phyloP scores from a whole-genome alignment of 192 early-diverging fungal genomes.

The Podila epigama region DNA sequence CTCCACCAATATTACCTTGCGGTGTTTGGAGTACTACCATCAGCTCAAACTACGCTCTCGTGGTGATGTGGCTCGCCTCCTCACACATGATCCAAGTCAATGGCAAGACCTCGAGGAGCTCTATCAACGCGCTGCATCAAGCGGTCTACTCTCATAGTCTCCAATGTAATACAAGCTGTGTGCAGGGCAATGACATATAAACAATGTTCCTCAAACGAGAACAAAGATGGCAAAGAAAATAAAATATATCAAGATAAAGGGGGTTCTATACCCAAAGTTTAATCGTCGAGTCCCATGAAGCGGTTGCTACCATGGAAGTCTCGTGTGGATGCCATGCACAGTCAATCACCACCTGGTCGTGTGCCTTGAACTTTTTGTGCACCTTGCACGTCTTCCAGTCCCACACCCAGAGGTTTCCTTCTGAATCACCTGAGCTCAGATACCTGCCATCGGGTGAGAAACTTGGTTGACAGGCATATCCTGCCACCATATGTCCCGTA shows the following conservation, averaged over 20 bases:
- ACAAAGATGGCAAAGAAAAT: background rate
- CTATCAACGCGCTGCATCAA: no score
- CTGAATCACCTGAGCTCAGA: constrained; percentile 88
- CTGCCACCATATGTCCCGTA: constrained; percentile 92
- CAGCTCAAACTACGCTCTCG: background rate
- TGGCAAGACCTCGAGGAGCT: background rate
- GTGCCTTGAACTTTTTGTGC: constrained; percentile 88
- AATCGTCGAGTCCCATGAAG: constrained; percentile 95
- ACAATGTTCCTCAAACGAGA: background rate
- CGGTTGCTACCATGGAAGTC: constrained; percentile 88
- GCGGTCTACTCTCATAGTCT: no score
- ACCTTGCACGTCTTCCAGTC: constrained; percentile 95
- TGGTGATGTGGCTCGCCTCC: background rate
- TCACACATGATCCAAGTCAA: background rate
- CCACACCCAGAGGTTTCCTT: constrained; percentile 96
- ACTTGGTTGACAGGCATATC: constrained; percentile 94
- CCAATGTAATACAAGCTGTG: no score
- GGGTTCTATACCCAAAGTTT: constrained; percentile 77
- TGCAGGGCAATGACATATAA: no score
- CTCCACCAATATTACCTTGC: background rate
- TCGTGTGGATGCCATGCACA: constrained; percentile 98
- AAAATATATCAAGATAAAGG: background rate
- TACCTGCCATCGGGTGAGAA: constrained; percentile 93
- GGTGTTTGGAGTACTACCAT: constrained; percentile 25
- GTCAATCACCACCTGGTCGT: constrained; percentile 89